Conservation (phyloP, 352 stramenopile species). For the Globisporangium paroecandrum region DNA sequence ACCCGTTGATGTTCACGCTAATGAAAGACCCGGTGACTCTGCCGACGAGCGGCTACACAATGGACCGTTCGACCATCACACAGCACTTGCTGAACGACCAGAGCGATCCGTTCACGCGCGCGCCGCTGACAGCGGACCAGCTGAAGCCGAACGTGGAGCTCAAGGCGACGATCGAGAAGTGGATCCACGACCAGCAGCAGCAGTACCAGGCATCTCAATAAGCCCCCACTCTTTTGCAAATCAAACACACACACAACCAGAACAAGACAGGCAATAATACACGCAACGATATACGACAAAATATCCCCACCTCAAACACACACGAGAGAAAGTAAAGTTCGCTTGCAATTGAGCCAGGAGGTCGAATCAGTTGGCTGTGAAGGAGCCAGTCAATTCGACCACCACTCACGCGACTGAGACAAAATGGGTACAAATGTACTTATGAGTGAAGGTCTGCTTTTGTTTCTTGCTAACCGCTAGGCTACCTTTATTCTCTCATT, state of each 20-base stretch:
- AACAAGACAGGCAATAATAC: not conserved
- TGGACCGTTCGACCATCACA: constrained; percentile 94
- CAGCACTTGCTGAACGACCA: constrained; percentile 97
- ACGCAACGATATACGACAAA: not conserved
- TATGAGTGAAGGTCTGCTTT: not conserved
- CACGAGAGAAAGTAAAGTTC: not conserved
- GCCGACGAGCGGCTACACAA: constrained; percentile 85
- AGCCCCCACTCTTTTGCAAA: not conserved
- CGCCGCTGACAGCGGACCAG: constrained; percentile 75
- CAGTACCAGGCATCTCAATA: constrained; percentile 15
- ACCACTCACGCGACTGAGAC: not conserved
- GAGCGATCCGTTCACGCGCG: constrained; percentile 96
- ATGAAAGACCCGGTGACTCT: constrained; percentile 97
- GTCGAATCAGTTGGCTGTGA: not conserved
- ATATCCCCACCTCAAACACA: not conserved
- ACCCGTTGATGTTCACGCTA: constrained; percentile 93
- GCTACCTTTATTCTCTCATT: not conserved
- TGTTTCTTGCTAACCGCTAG: not conserved
- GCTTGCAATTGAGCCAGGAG: not conserved
- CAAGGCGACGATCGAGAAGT: constrained; percentile 66
- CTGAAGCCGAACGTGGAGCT: constrained; percentile 57
- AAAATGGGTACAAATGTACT: constrained; percentile 1
- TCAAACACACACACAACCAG: not conserved
- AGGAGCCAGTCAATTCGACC: not conserved
- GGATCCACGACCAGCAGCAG: constrained; percentile 39